Percentiles rank a stretch among this genome's conserved stretches.
Conservation (phyloP, 805 yeast species). For the Kodamaea laetipori region DNA sequence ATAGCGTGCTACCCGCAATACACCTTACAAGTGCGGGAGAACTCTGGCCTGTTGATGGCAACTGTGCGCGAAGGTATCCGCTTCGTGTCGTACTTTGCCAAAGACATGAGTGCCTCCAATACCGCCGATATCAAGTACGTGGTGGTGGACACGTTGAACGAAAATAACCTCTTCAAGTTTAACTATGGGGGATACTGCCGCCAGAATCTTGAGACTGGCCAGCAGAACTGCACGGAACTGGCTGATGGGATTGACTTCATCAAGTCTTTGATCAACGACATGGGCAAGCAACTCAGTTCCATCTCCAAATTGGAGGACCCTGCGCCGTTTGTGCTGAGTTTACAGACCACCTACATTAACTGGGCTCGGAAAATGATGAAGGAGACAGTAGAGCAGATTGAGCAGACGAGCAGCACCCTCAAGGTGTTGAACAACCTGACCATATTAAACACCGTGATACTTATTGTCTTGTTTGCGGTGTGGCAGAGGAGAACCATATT, state of each 20-base stretch:
- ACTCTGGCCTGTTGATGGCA: slow-evolving; percentile 31
- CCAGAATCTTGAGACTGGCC: slow-evolving; percentile 22
- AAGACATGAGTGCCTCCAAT: slow-evolving; percentile 33
- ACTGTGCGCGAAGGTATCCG: slow-evolving; percentile 45
- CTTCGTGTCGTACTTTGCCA: slow-evolving; percentile 47
- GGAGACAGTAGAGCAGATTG: slow-evolving; percentile 7
- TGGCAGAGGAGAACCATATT: slow-evolving; percentile 9
- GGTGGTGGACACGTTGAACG: slow-evolving; percentile 44
- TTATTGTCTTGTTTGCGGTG: slow-evolving; percentile 4
- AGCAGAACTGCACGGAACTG: slow-evolving; percentile 28
- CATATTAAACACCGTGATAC: slow-evolving; percentile 1
- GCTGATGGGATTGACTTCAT: slow-evolving; percentile 50
- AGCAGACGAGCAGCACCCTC: slow-evolving; percentile 3
- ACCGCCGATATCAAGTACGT: slow-evolving; percentile 13
- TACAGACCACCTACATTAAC: slow-evolving; percentile 12
- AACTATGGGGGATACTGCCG: slow-evolving; percentile 55
- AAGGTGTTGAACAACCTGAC: slow-evolving; percentile 4
- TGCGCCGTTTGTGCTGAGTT: slow-evolving; percentile 16
- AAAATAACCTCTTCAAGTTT: slow-evolving; percentile 43
- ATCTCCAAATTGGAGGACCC: slow-evolving; percentile 44
- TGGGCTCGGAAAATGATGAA: slow-evolving; percentile 7
- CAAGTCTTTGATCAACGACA: slow-evolving; percentile 50
- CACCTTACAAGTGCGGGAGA: slow-evolving; percentile 41
- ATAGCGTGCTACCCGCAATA: slow-evolving; percentile 45
- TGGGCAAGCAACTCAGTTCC: slow-evolving; percentile 48